Conservation (phyloP, 2,329 filamentous ascomycete genomes). For the Aspergillus ustus region DNA sequence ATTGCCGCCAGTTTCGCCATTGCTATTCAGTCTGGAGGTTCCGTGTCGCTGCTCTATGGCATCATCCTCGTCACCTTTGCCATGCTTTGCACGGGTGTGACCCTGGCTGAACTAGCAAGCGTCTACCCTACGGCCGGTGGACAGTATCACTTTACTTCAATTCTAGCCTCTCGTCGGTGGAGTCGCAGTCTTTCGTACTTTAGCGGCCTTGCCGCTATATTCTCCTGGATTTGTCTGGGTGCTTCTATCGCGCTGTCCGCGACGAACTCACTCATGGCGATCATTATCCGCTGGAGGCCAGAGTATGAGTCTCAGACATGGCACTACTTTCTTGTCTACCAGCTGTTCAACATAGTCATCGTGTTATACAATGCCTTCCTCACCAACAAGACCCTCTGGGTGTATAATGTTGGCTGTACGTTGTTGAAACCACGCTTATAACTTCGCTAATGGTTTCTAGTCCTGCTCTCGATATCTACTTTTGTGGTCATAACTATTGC, state of each 20-base stretch:
- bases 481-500: constrained; percentile 28
- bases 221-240: constrained; percentile 28
- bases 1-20: constrained; percentile 32
- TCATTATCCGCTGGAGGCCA: constrained; percentile 28
- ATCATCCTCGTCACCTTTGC: constrained; percentile 27
- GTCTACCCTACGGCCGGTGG: constrained; percentile 11
- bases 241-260: constrained; percentile 26
- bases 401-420: constrained; percentile 29
- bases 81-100: constrained; percentile 21
- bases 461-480: constrained; percentile 26
- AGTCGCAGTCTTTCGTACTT: constrained; percentile 29
- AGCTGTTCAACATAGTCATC: constrained; percentile 23
- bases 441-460: constrained; percentile 14
- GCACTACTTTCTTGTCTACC: constrained; percentile 31
- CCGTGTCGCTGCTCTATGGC: constrained; percentile 28
- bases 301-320: constrained; percentile 25
- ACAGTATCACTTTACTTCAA: constrained; percentile 11
- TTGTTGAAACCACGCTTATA: background rate
- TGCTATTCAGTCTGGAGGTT: constrained; percentile 29
- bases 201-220: constrained; percentile 28
- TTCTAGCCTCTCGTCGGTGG: constrained; percentile 25
- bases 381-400: constrained; percentile 29
- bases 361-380: constrained; percentile 27
- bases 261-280: constrained; percentile 28
- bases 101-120: constrained; percentile 6